A percentile compares a stretch with the other conserved stretches of the same genome.
phyloP scores from a whole-genome alignment of 345 rosid genomes.

The Sapria himalayana region DNA sequence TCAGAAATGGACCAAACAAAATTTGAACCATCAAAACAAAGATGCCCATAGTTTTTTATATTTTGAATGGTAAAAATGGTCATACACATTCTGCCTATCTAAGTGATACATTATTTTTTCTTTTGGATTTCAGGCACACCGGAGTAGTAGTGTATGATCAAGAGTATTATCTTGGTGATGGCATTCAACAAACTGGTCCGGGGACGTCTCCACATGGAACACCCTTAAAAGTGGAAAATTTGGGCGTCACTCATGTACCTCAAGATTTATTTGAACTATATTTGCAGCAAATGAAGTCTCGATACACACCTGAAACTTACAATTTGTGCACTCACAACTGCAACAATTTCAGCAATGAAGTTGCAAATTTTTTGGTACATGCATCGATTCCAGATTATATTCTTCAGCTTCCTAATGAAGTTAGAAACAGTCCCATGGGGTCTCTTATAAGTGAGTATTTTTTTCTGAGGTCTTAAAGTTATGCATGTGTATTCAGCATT shows the following conservation, averaged over 20 bases:
- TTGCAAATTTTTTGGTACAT: constrained; percentile 79
- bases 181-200: constrained; percentile 44
- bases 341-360: constrained; percentile 83
- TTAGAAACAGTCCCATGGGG: constrained; percentile 90
- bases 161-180: constrained; percentile 83
- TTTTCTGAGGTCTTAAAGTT: not conserved
- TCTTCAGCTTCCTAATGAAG: constrained; percentile 70
- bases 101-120: constrained; percentile 38
- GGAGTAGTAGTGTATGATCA: constrained; percentile 65
- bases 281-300: constrained; percentile 64
- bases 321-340: constrained; percentile 73
- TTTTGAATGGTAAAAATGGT: too few species aligned
- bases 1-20: too few species aligned
- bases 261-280: constrained; percentile 79
- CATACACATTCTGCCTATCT: too few species aligned
- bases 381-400: constrained; percentile 63
- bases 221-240: constrained; percentile 42
- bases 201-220: constrained; percentile 68
- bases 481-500: too few species aligned
- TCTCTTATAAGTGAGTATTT: constrained; percentile 53
- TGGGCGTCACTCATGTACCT: constrained; percentile 73
- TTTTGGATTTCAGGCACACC: constrained; percentile 48
- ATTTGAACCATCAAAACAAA: too few species aligned
- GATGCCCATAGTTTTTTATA: too few species aligned
- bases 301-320: constrained; percentile 71